Evolutionary conservation across 257 asterid genomes (phyloP).

Genomic region (Cordia subcordata): DNA sequence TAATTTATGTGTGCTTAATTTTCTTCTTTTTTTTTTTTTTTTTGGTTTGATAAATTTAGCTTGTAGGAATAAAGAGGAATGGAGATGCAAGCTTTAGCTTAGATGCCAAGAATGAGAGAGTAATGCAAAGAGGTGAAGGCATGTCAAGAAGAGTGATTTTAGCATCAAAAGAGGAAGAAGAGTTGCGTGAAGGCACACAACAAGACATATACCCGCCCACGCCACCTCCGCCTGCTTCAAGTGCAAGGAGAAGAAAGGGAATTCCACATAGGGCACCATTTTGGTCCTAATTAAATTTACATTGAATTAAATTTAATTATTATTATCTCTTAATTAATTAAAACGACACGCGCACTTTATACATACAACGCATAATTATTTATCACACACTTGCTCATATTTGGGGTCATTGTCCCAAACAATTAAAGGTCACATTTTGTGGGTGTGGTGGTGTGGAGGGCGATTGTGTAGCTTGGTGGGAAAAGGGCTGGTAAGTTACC

Average conservation of each 20-base stretch:
- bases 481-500: constrained; percentile 17
- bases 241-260: constrained; percentile 91
- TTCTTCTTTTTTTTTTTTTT: neutral
- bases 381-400: constrained; percentile 8
- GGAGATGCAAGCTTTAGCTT: constrained; percentile 67
- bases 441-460: neutral
- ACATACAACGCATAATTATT: constrained; percentile 53
- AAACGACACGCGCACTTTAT: too few species aligned
- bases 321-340: too few species aligned
- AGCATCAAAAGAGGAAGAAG: constrained; percentile 29
- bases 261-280: constrained; percentile 96
- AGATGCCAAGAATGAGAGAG: constrained; percentile 43
- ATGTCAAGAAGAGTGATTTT: constrained; percentile 40
- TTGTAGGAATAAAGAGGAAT: constrained; percentile 81
- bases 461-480: neutral
- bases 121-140: constrained; percentile 53
- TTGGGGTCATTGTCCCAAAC: constrained; percentile 37
- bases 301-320: too few species aligned
- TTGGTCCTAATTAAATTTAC: constrained; percentile 34
- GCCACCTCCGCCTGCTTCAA: constrained; percentile 71
- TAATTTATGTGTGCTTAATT: neutral
- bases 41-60: constrained; percentile 35
- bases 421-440: neutral
- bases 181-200: constrained; percentile 76
- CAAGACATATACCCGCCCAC: constrained; percentile 89